Evolutionary conservation across 768 basidiomycete genomes (phyloP).

Genomic region (Chalciporus pseudorubinellus): DNA sequence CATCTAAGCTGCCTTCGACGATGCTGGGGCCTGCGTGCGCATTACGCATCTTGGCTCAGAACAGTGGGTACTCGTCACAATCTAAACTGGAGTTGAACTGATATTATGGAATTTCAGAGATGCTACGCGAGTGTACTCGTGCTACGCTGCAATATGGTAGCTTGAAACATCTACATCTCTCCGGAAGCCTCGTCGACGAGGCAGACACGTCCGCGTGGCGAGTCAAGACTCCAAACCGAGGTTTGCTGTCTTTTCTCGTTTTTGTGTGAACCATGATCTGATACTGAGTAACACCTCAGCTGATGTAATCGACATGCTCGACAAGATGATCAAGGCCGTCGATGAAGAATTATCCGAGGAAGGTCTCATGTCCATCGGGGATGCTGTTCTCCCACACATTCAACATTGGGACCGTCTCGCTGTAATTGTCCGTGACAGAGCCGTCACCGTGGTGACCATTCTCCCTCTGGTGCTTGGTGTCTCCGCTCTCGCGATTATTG

Average conservation of each 20-base stretch:
- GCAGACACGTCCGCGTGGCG: not conserved
- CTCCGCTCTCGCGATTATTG: not conserved
- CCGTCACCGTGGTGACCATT: not conserved
- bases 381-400: conserved; percentile 7
- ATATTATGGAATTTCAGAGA: not conserved
- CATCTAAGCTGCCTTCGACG: not conserved
- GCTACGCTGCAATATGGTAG: not conserved
- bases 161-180: conserved; percentile 2
- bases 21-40: conserved; percentile 9
- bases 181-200: not conserved
- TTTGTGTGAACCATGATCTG: not conserved
- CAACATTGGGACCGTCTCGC: conserved; percentile 11
- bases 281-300: not conserved
- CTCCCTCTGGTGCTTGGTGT: conserved; percentile 1
- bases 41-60: conserved; percentile 3
- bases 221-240: conserved; percentile 1
- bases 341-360: conserved; percentile 9
- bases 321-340: conserved; percentile 1
- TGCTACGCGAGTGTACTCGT: not conserved
- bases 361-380: conserved; percentile 8
- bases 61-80: not conserved
- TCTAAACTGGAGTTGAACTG: not conserved
- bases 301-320: not conserved
- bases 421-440: not conserved
- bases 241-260: not conserved